Evolutionary conservation across 768 basidiomycete species (phyloP), one percentile per base, ranked within the genome.

Genomic region (Psilocybe azurescens): DNA sequence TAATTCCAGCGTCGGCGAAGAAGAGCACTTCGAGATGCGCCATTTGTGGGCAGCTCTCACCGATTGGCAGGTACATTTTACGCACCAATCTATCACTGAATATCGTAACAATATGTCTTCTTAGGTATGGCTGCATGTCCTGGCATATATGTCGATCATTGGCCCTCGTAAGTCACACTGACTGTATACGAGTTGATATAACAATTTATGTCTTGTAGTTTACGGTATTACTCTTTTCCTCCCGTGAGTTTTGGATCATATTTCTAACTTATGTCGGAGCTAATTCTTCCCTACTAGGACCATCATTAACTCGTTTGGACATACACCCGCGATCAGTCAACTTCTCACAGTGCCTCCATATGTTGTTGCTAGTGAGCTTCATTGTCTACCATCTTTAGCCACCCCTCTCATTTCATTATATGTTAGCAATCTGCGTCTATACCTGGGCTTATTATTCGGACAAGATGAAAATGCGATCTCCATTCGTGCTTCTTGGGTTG

Each of bases 161-260:
- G 79, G 72, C 2, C 89, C 89, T 28, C 67, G 89, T 90, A 70
- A 73, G 89, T 81, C 5, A 5, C 9, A 52, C 33, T 49, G 16
- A 13, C 18, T 9, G 10, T 16, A 29, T 30, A 54, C 11, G 32
- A 14, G 10, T 33, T n/a, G 3, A 8, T 44, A 47, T 48, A 39
- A 29, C 41, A 44, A 16, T 56, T 24, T 24, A 44, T 38, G 51
- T 13, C 20, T 33, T 51, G 10, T 48, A 0, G 89, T 89, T 2
- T 89, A 87, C 66, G 89, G 89, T 2, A 89, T 89, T 51, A 88
- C 89, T 0, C 74, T 89, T 28, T 91, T 91, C 78, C 74, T 90
- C 32, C 88, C 88, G 86, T 89, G 69, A 67, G 89, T 80, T 16
- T 41, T 51, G 5, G 18, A 18, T 54, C 16, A n/a, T 9, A 49